Base-by-base conservation (phyloP, 768 basidiomycete species). In the Trametes coccinea region DNA sequence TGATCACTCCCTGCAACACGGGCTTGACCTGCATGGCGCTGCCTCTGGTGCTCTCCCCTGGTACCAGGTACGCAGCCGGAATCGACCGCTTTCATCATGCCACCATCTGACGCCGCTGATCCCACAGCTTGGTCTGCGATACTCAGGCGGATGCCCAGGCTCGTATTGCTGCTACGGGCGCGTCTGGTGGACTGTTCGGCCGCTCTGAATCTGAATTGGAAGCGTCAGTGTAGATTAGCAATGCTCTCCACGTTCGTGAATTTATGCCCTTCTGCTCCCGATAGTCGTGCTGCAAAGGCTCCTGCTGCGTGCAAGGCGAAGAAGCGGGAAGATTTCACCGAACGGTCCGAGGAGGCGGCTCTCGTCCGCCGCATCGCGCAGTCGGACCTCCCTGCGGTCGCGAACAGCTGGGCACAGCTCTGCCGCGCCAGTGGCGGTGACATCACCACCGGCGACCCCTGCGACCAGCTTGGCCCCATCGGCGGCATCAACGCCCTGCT, bases 401-500 rank as follows among this genome's bases (percentile, higher is more conserved):
- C 22, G 22, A 17, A 39, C 17, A 53, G 51, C 51, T 53, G 51
- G 51, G 33, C 33, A 8, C 16, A 39, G 9, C 51, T 53, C 10
- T 53, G 51, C 51, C 51, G 31, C 14, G 16, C 33, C 17, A 53
- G 51, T 37, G 51, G 51, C 6, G 31, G 49, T 13, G 22, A 33
- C 16, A 34, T 13, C 45, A 46, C 16, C 68, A 78, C 75, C 11
- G 63, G 61, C 50, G 70, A 77, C 29, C 77, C 79, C 5, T 82
- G 81, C 68, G 76, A 78, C 60, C 67, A 73, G 22, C 73, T 78
- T 31, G 80, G 75, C 4, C 79, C 79, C 14, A 53, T 77, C 41
- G 67, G 62, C 45, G 79, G 77, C 29, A 76, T 77, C 69, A 76
- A 76, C 64, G 79, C 80, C 14, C 75, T 83, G 31, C 75, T 79